These are phyloP conservation scores for Suillus cothurnatus DNA, from an alignment of 768 basidiomycete genomes.

Conservation along the genomic window DNA sequence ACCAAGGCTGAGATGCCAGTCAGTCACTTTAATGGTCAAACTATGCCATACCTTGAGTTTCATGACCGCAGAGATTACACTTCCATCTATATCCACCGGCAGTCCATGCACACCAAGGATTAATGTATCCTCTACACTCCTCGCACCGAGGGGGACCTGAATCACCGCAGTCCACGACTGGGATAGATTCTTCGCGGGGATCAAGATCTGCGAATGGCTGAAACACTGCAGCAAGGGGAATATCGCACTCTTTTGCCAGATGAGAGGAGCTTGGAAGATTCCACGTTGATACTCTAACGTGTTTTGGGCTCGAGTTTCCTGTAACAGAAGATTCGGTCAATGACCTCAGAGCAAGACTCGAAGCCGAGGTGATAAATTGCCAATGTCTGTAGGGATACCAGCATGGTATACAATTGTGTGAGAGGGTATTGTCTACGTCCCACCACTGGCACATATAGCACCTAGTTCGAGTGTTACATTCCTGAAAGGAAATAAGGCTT, in stretches of 20 bases:
- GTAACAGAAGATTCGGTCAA: slow-evolving; percentile 4
- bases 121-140: slow-evolving; percentile 87
- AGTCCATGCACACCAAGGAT: slow-evolving; percentile 89
- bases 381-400: neutral
- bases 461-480: neutral
- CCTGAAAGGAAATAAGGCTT: slow-evolving; percentile 11
- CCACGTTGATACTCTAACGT: slow-evolving; percentile 88
- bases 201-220: slow-evolving; percentile 91
- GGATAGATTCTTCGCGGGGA: slow-evolving; percentile 76
- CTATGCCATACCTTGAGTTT: slow-evolving; percentile 69
- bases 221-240: slow-evolving; percentile 83
- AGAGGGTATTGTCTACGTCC: neutral
- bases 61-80: slow-evolving; percentile 87
- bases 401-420: neutral
- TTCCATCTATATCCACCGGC: slow-evolving; percentile 85
- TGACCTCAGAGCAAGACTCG: neutral
- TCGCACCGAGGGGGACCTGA: slow-evolving; percentile 83
- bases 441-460: neutral
- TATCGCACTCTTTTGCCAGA: slow-evolving; percentile 76
- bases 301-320: slow-evolving; percentile 93
- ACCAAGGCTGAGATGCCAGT: neutral
- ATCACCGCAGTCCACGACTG: slow-evolving; percentile 70
- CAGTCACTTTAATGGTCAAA: slow-evolving; percentile 1
- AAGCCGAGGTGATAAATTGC: neutral
- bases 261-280: slow-evolving; percentile 80